A percentile compares a stretch with the other conserved stretches of the same genome.
phyloP scores from a whole-genome alignment of 805 yeast genomes.

The Cyberlindnera nakhonratchasimensis region DNA sequence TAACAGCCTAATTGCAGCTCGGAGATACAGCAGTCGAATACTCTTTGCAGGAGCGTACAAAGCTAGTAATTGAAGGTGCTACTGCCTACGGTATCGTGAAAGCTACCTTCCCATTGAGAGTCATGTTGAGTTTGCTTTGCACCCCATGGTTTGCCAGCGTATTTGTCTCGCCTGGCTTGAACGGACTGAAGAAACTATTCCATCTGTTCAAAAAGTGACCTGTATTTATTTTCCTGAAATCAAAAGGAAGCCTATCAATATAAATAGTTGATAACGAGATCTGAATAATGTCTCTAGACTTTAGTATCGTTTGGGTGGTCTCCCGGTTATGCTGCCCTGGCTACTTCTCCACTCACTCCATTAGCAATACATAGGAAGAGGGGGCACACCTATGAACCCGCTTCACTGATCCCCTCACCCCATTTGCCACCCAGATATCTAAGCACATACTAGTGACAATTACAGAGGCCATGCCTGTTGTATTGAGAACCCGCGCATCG shows the following conservation, averaged over 20 bases:
- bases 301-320: not conserved
- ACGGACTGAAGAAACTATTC: constrained; percentile 8
- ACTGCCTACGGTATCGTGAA: constrained; percentile 71
- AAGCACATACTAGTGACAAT: no score
- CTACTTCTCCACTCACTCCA: no score
- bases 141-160: constrained; percentile 59
- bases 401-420: no score
- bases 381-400: no score
- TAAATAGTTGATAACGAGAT: no score
- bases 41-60: constrained; percentile 48
- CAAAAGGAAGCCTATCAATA: constrained; percentile 3
- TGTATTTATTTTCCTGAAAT: not conserved
- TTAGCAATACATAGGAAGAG: no score
- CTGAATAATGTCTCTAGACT: no score
- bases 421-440: no score
- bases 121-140: constrained; percentile 44
- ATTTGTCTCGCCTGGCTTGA: constrained; percentile 43
- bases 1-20: constrained; percentile 4
- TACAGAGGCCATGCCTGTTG: no score
- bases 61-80: constrained; percentile 66
- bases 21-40: constrained; percentile 28
- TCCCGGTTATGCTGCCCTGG: not conserved
- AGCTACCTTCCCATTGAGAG: constrained; percentile 50
- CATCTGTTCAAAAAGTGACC: not conserved
- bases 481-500: not conserved